These are phyloP conservation scores for Dryadomyces quercivorus DNA, from an alignment of 2,329 filamentous ascomycete genomes.

Conservation along the genomic window DNA sequence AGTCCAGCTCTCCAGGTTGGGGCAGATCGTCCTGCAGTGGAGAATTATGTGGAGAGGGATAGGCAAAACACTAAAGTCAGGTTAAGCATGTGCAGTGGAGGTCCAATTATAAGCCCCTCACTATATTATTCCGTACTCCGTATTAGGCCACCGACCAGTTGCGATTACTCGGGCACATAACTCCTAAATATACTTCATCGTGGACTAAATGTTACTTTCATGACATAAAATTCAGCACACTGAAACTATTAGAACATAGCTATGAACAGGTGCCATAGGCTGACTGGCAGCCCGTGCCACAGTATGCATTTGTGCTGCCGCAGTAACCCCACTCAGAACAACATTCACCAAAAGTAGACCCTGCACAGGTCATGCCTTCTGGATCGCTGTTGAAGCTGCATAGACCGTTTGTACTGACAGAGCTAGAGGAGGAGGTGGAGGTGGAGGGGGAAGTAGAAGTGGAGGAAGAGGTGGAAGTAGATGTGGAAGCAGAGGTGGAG, in stretches of 20 bases:
- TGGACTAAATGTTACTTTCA: too few relatives aligned
- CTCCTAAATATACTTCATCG: too few relatives aligned
- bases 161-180: too few relatives aligned
- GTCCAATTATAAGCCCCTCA: too few relatives aligned
- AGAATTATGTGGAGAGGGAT: too few relatives aligned
- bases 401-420: background rate
- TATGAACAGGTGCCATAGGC: background rate
- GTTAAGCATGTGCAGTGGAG: too few relatives aligned
- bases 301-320: conserved; percentile 9
- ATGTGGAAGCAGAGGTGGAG: background rate
- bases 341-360: conserved; percentile 9
- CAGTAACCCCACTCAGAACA: conserved; percentile 11
- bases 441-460: background rate
- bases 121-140: too few relatives aligned
- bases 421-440: background rate
- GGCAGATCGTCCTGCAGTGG: too few relatives aligned
- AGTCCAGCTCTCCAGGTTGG: too few relatives aligned
- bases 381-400: background rate
- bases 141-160: too few relatives aligned
- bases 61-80: too few relatives aligned
- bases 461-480: background rate
- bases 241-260: background rate
- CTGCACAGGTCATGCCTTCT: conserved; percentile 6
- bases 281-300: conserved; percentile 11
- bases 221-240: too few relatives aligned